Base-by-base conservation (phyloP, 2,329 filamentous ascomycete species). In the Dothideomycetes sp. region DNA sequence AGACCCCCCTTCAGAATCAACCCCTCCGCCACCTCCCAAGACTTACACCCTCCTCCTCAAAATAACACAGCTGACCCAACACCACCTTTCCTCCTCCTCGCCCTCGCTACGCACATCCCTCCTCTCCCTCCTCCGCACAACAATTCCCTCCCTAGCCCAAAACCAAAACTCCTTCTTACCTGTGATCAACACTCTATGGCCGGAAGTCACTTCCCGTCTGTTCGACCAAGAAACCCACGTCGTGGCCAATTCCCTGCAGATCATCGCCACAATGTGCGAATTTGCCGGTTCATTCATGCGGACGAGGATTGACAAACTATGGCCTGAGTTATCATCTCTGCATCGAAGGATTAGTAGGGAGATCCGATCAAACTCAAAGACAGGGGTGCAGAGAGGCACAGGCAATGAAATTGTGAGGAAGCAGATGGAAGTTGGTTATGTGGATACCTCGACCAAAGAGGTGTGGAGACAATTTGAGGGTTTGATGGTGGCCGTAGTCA, bases 171-270 rank as follows among this genome's bases (percentile, higher is more conserved):
- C 78, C 0, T 95, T 94, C 57, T 64, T 98, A 2, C 91, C 91
- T 0, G 71, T 96, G 0, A 78, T 96, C 51, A 91, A 96, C 60
- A 80, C 82, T 3, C 68, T 96, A 6, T 98, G 89, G 89, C 87
- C 88, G 0, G 81, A 93, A 5, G 65, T 94, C 4, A 65, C 81
- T 2, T 68, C 71, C n/a, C 71, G 79, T 17, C 65, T 86, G 5
- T 74, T 78, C 49, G 83, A 86, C 48, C 49, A 63, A 4, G 80
- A 86, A 57, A 65, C 75, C 0, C 82, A 78, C 53, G 74, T 95
- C 8, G 73, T 74, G 2, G 72, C 82, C 7, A 76, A 80, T 12
- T 80, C 86, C 5, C 78, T 85, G 44, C 70, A 78, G 11, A 74
- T 84, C 1, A 67, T 96, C 3, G 67, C 67, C 2, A 65, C 72